phyloP scores from a whole-genome alignment of 805 yeast species.

The Zygosaccharomyces kombuchaensis region DNA sequence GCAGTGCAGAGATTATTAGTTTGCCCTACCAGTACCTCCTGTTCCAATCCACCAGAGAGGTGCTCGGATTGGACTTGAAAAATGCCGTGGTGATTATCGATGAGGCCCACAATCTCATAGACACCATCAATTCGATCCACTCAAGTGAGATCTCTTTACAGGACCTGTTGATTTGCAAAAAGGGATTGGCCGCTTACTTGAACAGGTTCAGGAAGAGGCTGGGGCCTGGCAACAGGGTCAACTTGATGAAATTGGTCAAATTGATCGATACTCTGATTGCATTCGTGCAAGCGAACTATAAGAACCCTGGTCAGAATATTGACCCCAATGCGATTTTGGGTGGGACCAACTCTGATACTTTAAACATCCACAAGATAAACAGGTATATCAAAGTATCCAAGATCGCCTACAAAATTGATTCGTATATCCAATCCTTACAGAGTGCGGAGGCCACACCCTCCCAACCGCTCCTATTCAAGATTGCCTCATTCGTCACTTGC shows the following conservation, averaged over 20 bases:
- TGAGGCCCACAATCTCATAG: constrained; percentile 88
- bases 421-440: constrained; percentile 42
- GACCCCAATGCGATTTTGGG: constrained; percentile 49
- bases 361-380: constrained; percentile 66
- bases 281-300: constrained; percentile 41
- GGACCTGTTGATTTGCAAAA: constrained; percentile 45
- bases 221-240: constrained; percentile 66
- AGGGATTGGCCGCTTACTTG: constrained; percentile 52
- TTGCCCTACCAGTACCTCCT: constrained; percentile 77
- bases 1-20: constrained; percentile 70
- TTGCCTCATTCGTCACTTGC: constrained; percentile 59
- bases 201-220: constrained; percentile 58
- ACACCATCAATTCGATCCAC: constrained; percentile 64
- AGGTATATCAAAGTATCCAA: constrained; percentile 62
- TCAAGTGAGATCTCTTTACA: constrained; percentile 52
- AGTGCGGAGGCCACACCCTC: constrained; percentile 3
- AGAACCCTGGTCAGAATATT: constrained; percentile 53
- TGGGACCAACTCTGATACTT: constrained; percentile 58
- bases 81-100: constrained; percentile 75
- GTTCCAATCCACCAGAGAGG: constrained; percentile 57
- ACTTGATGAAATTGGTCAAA: constrained; percentile 58
- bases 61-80: constrained; percentile 54
- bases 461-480: constrained; percentile 58
- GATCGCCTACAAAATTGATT: constrained; percentile 78
- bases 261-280: constrained; percentile 48